phyloP scores from a whole-genome alignment of 164 flowering plant genomes.

The Sedum album region DNA sequence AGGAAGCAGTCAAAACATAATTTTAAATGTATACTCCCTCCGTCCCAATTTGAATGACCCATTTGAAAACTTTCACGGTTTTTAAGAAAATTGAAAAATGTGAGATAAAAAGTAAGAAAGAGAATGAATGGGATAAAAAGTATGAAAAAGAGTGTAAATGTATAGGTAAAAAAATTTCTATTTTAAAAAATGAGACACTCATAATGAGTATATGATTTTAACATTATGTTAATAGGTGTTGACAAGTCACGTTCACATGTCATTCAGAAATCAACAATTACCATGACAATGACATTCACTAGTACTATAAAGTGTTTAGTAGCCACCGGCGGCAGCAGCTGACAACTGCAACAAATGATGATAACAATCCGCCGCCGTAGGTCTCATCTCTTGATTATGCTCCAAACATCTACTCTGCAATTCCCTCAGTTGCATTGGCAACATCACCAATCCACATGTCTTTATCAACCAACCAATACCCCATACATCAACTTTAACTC shows the following conservation, averaged over 20 bases:
- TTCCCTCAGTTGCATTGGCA: slow-evolving; percentile 47
- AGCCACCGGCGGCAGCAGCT: slow-evolving; percentile 22
- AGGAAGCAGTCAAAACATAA: no score
- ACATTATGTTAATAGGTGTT: neutral
- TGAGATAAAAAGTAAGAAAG: no score
- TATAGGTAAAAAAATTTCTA: no score
- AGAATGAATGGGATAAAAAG: no score
- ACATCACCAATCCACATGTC: slow-evolving; percentile 28
- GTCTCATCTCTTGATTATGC: slow-evolving; percentile 57
- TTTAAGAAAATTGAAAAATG: no score
- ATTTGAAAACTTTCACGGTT: no score
- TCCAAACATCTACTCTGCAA: slow-evolving; percentile 57
- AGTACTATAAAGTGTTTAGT: slow-evolving; percentile 6
- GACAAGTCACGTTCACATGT: neutral
- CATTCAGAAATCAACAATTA: neutral
- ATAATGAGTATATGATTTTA: no score
- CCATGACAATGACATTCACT: neutral
- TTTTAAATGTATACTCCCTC: no score
- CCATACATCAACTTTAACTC: slow-evolving; percentile 75
- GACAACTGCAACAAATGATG: slow-evolving; percentile 61
- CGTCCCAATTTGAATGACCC: no score
- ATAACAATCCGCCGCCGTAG: slow-evolving; percentile 74
- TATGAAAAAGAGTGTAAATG: no score
- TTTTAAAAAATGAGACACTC: no score
- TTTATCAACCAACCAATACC: slow-evolving; percentile 48